Percentiles rank a stretch among this genome's conserved stretches.
Evolutionary conservation across 257 asterid species (phyloP).

Genomic region (Przewalskia tangutica): DNA sequence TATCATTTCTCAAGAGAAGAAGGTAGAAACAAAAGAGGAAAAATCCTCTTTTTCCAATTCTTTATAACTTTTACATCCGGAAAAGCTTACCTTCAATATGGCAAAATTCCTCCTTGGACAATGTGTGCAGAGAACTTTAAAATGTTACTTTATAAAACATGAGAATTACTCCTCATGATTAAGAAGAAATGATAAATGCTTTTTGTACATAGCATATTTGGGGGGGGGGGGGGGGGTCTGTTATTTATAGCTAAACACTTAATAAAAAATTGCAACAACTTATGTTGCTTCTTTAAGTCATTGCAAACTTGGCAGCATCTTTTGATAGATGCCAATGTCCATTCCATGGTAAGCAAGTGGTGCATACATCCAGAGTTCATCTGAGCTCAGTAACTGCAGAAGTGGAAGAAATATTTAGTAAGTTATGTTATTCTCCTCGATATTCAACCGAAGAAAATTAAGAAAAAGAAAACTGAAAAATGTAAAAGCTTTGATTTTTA

Average conservation of each 20-base stretch:
- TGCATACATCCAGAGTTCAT: slow-evolving; percentile 92
- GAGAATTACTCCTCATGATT: slow-evolving; percentile 17
- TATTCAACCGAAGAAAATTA: neutral
- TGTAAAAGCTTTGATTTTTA: neutral
- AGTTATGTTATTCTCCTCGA: neutral
- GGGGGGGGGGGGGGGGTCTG: neutral
- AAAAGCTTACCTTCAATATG: neutral
- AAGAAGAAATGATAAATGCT: slow-evolving; percentile 6
- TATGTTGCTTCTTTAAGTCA: neutral
- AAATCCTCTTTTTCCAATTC: neutral
- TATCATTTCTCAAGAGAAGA: neutral
- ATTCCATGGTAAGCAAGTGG: slow-evolving; percentile 85
- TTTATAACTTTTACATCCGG: too few relatives aligned
- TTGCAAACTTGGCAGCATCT: slow-evolving; percentile 32
- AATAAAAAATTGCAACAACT: slow-evolving; percentile 8
- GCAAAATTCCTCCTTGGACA: neutral
- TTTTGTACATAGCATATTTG: slow-evolving; percentile 14
- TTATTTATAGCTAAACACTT: neutral
- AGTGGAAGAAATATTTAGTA: neutral
- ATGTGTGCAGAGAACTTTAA: neutral
- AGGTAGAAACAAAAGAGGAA: neutral
- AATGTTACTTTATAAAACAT: slow-evolving; percentile 12
- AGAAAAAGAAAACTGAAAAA: neutral
- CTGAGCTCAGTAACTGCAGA: slow-evolving; percentile 73
- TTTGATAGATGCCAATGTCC: slow-evolving; percentile 54